phyloP scores from a whole-genome alignment of 352 stramenopile species.

The Globisporangium parvum region DNA sequence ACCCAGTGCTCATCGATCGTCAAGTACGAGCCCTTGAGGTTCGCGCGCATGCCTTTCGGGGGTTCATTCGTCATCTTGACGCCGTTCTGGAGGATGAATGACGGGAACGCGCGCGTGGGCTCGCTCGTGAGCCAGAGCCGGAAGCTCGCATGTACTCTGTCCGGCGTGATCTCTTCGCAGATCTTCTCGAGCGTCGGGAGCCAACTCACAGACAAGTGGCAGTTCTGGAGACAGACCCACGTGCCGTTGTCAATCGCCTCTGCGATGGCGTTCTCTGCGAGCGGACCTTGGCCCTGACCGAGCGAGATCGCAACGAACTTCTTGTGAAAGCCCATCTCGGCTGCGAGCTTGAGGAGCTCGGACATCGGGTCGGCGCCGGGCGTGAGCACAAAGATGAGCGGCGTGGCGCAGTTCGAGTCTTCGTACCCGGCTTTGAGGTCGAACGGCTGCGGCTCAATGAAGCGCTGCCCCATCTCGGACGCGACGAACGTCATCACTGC shows the following conservation, averaged over 20 bases:
- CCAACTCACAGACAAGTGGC: conserved; percentile 93
- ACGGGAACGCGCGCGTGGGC: conserved; percentile 90
- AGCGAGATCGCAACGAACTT: conserved; percentile 93
- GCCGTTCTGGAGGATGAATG: conserved; percentile 90
- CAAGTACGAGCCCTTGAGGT: conserved; percentile 90
- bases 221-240: conserved; percentile 96
- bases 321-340: conserved; percentile 88
- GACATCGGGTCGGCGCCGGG: conserved; percentile 93
- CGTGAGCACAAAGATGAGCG: conserved; percentile 94
- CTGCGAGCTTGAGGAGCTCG: conserved; percentile 90
- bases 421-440: conserved; percentile 90
- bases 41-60: conserved; percentile 91
- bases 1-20: conserved; percentile 78
- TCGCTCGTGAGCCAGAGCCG: conserved; percentile 93
- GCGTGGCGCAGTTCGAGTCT: conserved; percentile 92
- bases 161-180: conserved; percentile 90
- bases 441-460: conserved; percentile 92
- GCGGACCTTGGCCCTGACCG: conserved; percentile 90
- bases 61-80: conserved; percentile 97
- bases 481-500: conserved; percentile 90
- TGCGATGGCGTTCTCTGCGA: conserved; percentile 90
- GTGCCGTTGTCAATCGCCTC: conserved; percentile 90
- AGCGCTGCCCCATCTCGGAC: conserved; percentile 84
- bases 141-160: conserved; percentile 90
- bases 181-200: conserved; percentile 93